Base-by-base conservation (phyloP, 2,329 filamentous ascomycete species). In the Diaporthe sp. region DNA sequence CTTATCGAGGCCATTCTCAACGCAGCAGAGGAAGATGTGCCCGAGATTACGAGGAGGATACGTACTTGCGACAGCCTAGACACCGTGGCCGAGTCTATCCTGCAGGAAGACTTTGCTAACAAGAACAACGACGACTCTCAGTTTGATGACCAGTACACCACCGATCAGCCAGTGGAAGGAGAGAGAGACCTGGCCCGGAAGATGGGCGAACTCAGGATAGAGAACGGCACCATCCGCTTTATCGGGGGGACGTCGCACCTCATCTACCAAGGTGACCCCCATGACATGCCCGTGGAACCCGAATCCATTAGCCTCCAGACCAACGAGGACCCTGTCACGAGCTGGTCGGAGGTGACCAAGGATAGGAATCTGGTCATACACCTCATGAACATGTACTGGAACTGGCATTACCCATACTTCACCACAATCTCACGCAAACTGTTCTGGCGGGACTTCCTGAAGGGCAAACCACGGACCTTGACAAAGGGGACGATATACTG, bases 381-480 rank as follows among this genome's bases (percentile, higher is more conserved):
- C 83, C 90, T 99, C 25, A 91, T 99, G 82, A 96, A 96, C 81
- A 96, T 98, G 94, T 99, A 99, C 85, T 98, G 98, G 85, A 95
- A 93, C 79, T 98, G 96, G 94, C 97, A 98, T 84, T 98, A 98
- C 83, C 93, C 95, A 25, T 98, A 97, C 85, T 99, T 98, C 83
- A 96, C 95, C 5, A 97, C 94, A 0, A 87, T 98, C 9, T 96
- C 96, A 17, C 97, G 95, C 82, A 92, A 89, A 51, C 86, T 98
- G 44, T 98, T 99, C 82, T 96, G 94, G 81, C 90, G 93, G 57
- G 96, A 98, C 82, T 98, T 98, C 79, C 83, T 93, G 59, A 89
- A 89, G 19, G 96, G 97, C 0, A 92, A 89, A 77, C 90, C 90
- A 5, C 87, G 87, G 1, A 84, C 88, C 10, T 81, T 81, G 31